phyloP scores from a whole-genome alignment of 768 basidiomycete genomes.

The Auriculariales sp. region DNA sequence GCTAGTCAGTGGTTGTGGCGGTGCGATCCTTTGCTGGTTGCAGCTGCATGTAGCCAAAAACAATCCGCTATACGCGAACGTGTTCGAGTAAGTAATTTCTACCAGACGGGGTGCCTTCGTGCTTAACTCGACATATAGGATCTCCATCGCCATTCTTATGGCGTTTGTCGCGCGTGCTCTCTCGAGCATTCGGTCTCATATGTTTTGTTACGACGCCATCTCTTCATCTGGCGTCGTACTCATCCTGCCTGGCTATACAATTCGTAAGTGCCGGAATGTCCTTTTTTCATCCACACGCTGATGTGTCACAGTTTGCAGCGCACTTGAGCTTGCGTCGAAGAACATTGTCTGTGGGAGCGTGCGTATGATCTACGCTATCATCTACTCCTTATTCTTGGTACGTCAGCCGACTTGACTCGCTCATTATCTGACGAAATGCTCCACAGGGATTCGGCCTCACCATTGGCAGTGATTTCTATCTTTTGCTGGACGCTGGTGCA shows the following conservation, averaged over 20 bases:
- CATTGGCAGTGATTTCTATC: slow-evolving; percentile 70
- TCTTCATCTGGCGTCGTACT: slow-evolving; percentile 84
- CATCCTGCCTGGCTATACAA: slow-evolving; percentile 77
- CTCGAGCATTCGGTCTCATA: slow-evolving; percentile 54
- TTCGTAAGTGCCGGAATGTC: slow-evolving; percentile 33
- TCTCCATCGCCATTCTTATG: slow-evolving; percentile 71
- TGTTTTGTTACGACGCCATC: slow-evolving; percentile 84
- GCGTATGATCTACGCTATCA: slow-evolving; percentile 72
- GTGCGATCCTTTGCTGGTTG: slow-evolving; percentile 52
- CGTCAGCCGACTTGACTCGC: too few species aligned
- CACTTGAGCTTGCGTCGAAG: slow-evolving; percentile 67
- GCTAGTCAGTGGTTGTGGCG: slow-evolving; percentile 58
- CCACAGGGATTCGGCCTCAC: slow-evolving; percentile 74
- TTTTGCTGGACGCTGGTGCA: slow-evolving; percentile 51
- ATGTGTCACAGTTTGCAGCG: slow-evolving; percentile 43
- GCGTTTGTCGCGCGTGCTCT: slow-evolving; percentile 70
- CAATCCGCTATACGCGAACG: slow-evolving; percentile 85
- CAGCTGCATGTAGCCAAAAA: slow-evolving; percentile 72
- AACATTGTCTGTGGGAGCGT: slow-evolving; percentile 74
- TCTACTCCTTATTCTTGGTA: slow-evolving; percentile 63
- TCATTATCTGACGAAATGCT: too few species aligned
- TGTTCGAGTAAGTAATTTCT: slow-evolving; percentile 63
- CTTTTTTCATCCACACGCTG: not conserved
- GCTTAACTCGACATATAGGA: slow-evolving; percentile 27
- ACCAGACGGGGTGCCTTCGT: not conserved